Conservation (phyloP, 352 stramenopile species). For the Pythium biforme region DNA sequence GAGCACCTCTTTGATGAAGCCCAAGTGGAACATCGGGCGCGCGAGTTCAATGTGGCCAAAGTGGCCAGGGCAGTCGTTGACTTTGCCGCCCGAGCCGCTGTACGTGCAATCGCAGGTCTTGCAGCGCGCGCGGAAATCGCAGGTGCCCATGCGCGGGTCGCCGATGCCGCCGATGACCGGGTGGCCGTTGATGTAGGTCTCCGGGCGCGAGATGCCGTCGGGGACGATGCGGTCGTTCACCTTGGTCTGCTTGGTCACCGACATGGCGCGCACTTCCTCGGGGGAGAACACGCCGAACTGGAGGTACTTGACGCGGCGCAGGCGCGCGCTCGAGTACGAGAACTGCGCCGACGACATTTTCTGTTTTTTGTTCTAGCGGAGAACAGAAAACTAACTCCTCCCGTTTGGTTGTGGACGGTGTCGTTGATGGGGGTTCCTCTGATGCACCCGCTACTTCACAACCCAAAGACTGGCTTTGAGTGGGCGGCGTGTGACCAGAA, state of each 20-base stretch:
- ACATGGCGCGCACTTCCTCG: conserved; percentile 96
- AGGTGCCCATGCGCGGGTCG: conserved; percentile 97
- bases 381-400: no score
- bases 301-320: conserved; percentile 96
- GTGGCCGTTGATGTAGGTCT: conserved; percentile 91
- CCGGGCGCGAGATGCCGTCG: conserved; percentile 92
- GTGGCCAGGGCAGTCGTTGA: conserved; percentile 98
- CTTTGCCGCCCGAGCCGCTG: conserved; percentile 89
- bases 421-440: background rate
- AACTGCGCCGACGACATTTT: conserved; percentile 90
- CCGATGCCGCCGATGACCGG: conserved; percentile 97
- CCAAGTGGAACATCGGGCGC: conserved; percentile 96
- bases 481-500: conserved; percentile 41
- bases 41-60: conserved; percentile 99
- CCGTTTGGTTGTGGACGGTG: background rate
- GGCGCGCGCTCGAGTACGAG: conserved; percentile 93
- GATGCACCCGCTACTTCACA: conserved; percentile 4
- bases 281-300: conserved; percentile 98
- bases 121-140: conserved; percentile 85
- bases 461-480: conserved; percentile 9
- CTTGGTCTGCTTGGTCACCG: conserved; percentile 96
- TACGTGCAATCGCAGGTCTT: conserved; percentile 94
- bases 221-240: conserved; percentile 96
- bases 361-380: background rate
- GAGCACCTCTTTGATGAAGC: conserved; percentile 96